A percentile compares a stretch with the other conserved stretches of the same genome.
Evolutionary conservation across 805 yeast genomes (phyloP).

Genomic region (Starmerella powellii): DNA sequence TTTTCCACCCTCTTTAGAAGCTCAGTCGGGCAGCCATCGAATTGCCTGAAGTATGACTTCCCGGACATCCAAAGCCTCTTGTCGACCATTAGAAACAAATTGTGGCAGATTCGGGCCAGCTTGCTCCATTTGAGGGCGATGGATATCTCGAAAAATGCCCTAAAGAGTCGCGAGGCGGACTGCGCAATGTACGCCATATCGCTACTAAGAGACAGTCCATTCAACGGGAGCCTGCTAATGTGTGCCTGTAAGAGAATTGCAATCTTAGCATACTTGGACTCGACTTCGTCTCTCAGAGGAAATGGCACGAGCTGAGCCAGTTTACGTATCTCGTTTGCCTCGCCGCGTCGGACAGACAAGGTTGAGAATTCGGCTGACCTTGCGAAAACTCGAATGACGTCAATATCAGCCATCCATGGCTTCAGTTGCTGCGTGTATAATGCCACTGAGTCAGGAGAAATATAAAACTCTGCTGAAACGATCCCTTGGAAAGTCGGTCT

Average conservation of each 20-base stretch:
- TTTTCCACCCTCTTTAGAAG: constrained; percentile 64
- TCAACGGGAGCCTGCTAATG: constrained; percentile 62
- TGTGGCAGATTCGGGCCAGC: constrained; percentile 44
- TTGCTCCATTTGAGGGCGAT: constrained; percentile 60
- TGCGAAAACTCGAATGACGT: constrained; percentile 64
- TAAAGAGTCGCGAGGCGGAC: constrained; percentile 75
- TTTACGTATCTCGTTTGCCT: constrained; percentile 56
- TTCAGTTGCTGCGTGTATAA: constrained; percentile 50
- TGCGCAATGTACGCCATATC: constrained; percentile 91
- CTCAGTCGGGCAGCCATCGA: constrained; percentile 55
- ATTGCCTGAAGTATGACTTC: constrained; percentile 78
- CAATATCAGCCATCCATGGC: constrained; percentile 57
- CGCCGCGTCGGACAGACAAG: constrained; percentile 79
- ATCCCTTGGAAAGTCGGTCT: constrained; percentile 61
- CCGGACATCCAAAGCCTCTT: constrained; percentile 65
- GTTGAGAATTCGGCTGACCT: constrained; percentile 74
- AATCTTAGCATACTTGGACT: constrained; percentile 65
- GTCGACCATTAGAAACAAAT: constrained; percentile 69
- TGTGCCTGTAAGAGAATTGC: constrained; percentile 74
- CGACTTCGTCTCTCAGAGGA: constrained; percentile 63
- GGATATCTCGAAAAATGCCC: constrained; percentile 76
- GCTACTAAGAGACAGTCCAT: constrained; percentile 81
- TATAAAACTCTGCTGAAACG: constrained; percentile 78
- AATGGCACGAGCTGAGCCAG: constrained; percentile 68
- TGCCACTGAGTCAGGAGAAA: constrained; percentile 60